Base-by-base conservation (phyloP, 1,139 yeast species). In the Candida tunisiensis region DNA sequence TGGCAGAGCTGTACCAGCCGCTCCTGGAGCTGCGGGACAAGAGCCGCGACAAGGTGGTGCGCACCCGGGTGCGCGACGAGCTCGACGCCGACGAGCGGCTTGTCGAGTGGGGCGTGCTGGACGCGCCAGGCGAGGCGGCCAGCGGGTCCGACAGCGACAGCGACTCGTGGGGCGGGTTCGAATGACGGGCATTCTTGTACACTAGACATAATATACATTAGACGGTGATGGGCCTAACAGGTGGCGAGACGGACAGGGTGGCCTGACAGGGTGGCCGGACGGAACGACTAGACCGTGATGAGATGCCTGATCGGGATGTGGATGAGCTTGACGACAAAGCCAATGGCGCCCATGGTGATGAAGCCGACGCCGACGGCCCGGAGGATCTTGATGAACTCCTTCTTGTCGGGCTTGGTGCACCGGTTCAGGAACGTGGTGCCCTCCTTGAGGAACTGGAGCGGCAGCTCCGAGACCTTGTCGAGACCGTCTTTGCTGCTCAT, bases 331-430 rank as follows among this genome's bases (percentile, higher is more conserved):
- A 88, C 92, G 46, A 74, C 79, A 60, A 83, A 88, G 34, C 98
- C 98, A 46, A 88, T 92, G 46, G 82, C 78, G 47, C 98, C 98
- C 88, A 88, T 91, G 70, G 85, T 85, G 43, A 85, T 61, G 58
- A 85, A 88, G 44, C 98, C 98, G 41, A 83, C 67, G 46, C 96
- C 96, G 32, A 88, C 96, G 31, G 96, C 95, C 59, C 88, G 75
- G 41, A 88, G 69, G 49, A 85, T 79, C 57, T 78, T 77, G 35
- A 74, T 46, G 63, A 79, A 85, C 60, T 88, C 98, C 55, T 75
- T 78, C 51, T 66, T 62, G 53, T 74, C 75, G 41, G 98, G 98
- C 60, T 85, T 88, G 50, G 88, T 78, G 62, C 96, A 85, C 58
- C 82, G 80, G 53, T 70, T 69, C 45, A 88, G 64, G 55, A 88